Conservation (phyloP, 1,139 yeast genomes). For the Taphrina deformans region DNA sequence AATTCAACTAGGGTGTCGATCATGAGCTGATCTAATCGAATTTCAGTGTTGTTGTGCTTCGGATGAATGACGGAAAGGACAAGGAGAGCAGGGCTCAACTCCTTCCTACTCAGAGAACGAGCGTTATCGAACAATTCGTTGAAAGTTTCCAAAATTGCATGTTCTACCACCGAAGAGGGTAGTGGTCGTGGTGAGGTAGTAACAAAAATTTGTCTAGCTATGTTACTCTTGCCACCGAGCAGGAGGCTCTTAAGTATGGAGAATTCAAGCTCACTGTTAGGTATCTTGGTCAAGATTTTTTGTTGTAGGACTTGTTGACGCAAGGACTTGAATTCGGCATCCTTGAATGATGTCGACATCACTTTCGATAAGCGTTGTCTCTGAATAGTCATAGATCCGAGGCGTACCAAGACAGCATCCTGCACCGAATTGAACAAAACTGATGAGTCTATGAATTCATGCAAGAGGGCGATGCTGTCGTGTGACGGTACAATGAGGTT, state of each 20-base stretch:
- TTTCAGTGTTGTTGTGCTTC: slow-evolving; percentile 3
- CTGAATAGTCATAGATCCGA: not conserved
- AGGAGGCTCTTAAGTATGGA: slow-evolving; percentile 2
- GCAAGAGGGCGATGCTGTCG: not conserved
- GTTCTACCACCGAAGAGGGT: slow-evolving; percentile 8
- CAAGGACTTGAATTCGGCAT: not conserved
- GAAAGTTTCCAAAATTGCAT: slow-evolving; percentile 13
- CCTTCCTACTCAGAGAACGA: not conserved
- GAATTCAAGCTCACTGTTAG: slow-evolving; percentile 1
- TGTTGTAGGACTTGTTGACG: not conserved
- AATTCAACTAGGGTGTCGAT: slow-evolving; percentile 20
- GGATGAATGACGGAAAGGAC: slow-evolving; percentile 20
- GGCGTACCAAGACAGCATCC: slow-evolving; percentile 2
- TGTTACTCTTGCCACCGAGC: not conserved
- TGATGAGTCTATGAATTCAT: not conserved
- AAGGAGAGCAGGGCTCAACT: slow-evolving; percentile 3
- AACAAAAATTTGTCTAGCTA: slow-evolving; percentile 11
- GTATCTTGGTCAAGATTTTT: not conserved
- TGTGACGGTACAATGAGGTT: not conserved
- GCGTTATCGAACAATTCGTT: slow-evolving; percentile 27
- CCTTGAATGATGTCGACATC: not conserved
- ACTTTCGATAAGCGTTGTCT: not conserved
- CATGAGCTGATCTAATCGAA: slow-evolving; percentile 14
- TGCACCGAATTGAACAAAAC: slow-evolving; percentile 9
- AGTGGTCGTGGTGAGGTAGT: slow-evolving; percentile 30